Base-by-base conservation (phyloP, 805 yeast species). In the Candida vartiovaarae region DNA sequence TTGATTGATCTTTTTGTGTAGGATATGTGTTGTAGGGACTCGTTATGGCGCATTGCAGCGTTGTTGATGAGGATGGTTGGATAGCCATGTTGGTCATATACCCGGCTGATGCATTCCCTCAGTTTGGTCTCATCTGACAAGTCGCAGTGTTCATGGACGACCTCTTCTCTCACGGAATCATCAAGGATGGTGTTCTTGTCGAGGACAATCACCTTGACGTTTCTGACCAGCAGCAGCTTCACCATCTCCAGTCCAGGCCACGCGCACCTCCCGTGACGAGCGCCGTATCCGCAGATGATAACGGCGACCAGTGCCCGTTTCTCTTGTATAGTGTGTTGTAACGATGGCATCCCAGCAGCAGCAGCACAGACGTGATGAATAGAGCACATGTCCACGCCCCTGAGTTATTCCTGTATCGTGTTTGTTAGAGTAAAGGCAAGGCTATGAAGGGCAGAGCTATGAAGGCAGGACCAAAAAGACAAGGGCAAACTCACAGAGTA, bases 41-140 rank as follows among this genome's bases (percentile, higher is more conserved):
- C 74, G 37, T 52, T 81, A 8, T 68, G 70, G 35, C 84, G 68
- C 20, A 86, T 72, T 0, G 88, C 97, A 1, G 96, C 97, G 61
- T 89, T 90, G 60, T 88, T 89, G 40, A 90, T 70, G 10, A 90
- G 65, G 1, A 87, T 67, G 0, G 89, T 74, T 1, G 84, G 80
- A 1, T 35, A 32, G 4, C 88, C 86, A 34, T 76, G 53, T 30
- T 71, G 66, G 26, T 53, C 36, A 27, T 57, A 57, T 25, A 87
- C 75, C 6, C 38, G 43, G 5, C 59, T 57, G 8, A 77, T 71
- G 11, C 64, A 57, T 1, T 53, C 51, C 11, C 59, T 51, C 6
- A 86, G 71, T 8, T 69, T 67, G 1, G 54, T 50, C 9, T 68
- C 51, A 43, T 74, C 59, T 33, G 82, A 64, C n/a, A 90, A 80